Conservation (phyloP, 2,329 filamentous ascomycete species). For the Zalaria obscura region DNA sequence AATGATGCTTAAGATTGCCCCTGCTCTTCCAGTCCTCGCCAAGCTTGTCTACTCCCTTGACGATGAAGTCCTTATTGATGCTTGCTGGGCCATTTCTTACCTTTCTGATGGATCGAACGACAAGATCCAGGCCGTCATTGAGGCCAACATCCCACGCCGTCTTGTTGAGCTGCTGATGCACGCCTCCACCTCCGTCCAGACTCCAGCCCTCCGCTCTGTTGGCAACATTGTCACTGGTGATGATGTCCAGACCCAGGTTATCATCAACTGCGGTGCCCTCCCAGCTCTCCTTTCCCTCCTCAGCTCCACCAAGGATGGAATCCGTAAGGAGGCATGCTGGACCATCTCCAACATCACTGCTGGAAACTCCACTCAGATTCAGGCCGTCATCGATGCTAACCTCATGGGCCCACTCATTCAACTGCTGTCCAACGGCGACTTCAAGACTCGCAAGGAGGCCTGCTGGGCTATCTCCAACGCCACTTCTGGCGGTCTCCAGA, state of each 20-base stretch:
- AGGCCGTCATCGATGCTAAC: slow-evolving; percentile 89
- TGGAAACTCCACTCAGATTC: slow-evolving; percentile 94
- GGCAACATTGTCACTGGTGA: slow-evolving; percentile 98
- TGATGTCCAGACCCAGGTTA: slow-evolving; percentile 96
- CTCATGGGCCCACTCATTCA: slow-evolving; percentile 95
- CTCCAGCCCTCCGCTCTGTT: slow-evolving; percentile 87
- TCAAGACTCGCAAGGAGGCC: slow-evolving; percentile 98
- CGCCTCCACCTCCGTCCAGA: slow-evolving; percentile 95
- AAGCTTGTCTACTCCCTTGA: slow-evolving; percentile 98
- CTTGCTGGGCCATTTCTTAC: slow-evolving; percentile 99
- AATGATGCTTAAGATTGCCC: slow-evolving; percentile 62
- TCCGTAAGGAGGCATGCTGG: slow-evolving; percentile 99
- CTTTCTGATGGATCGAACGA: slow-evolving; percentile 96
- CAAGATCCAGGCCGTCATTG: slow-evolving; percentile 98
- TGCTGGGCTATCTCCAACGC: slow-evolving; percentile 99
- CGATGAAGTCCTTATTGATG: slow-evolving; percentile 95
- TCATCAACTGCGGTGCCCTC: slow-evolving; percentile 94
- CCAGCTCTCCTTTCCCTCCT: slow-evolving; percentile 85
- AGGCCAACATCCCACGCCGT: slow-evolving; percentile 90
- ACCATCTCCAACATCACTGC: slow-evolving; percentile 99
- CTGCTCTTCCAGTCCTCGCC: slow-evolving; percentile 83
- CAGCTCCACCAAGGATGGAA: slow-evolving; percentile 95
- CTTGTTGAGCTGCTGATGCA: slow-evolving; percentile 97
- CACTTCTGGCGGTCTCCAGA: slow-evolving; percentile 92
- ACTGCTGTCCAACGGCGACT: slow-evolving; percentile 87